phyloP scores from a whole-genome alignment of 371 early-diverging fungal species.

The Syncephalis fuscata region DNA sequence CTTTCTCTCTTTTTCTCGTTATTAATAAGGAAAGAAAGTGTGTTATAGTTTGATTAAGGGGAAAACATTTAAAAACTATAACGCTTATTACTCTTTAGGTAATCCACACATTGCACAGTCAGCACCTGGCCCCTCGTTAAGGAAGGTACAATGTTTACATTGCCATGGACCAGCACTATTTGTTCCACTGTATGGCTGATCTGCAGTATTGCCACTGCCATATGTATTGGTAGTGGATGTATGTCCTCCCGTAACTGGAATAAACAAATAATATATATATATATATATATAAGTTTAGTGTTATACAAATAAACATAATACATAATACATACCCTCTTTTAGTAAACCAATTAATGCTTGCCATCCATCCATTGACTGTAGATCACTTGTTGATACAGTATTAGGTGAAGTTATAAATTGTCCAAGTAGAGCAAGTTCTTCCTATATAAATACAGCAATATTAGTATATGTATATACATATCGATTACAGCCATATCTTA shows the following conservation, averaged over 20 bases:
- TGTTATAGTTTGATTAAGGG: too few relatives aligned
- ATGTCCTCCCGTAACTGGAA: too few relatives aligned
- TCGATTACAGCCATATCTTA: conserved; percentile 4
- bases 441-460: conserved; percentile 13
- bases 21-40: too few relatives aligned
- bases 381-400: conserved; percentile 16
- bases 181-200: conserved; percentile 6
- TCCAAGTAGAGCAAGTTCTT: conserved; percentile 36
- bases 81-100: too few relatives aligned
- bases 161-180: conserved; percentile 28
- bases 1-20: too few relatives aligned
- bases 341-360: conserved; percentile 54
- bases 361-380: conserved; percentile 50
- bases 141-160: conserved; percentile 89
- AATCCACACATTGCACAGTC: conserved; percentile 92
- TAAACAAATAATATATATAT: too few relatives aligned
- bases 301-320: too few relatives aligned
- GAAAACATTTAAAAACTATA: too few relatives aligned
- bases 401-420: conserved; percentile 30
- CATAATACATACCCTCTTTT: conserved; percentile 34
- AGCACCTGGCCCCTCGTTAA: conserved; percentile 41
- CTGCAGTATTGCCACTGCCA: too few relatives aligned
- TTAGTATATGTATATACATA: too few relatives aligned
- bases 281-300: too few relatives aligned
- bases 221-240: too few relatives aligned